Conservation (phyloP, 306 rosid genomes). For the Lithocarpus polystachyus region DNA sequence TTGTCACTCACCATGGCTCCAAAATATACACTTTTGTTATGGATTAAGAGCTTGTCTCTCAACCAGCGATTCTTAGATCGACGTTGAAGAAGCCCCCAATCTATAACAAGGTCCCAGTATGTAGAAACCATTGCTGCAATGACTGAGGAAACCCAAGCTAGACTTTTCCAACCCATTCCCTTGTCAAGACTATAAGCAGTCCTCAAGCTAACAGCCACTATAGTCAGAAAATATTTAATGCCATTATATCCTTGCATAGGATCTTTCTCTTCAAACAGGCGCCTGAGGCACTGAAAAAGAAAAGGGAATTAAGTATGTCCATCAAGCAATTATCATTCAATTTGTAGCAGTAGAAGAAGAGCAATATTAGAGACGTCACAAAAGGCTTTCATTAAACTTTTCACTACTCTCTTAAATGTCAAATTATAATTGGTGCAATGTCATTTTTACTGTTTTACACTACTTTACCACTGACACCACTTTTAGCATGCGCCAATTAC, state of each 20-base stretch:
- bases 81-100: conserved; percentile 73
- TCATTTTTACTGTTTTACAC: no score
- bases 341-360: neutral
- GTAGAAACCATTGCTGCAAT: conserved; percentile 47
- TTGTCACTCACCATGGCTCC: conserved; percentile 51
- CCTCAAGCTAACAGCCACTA: conserved; percentile 58
- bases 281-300: conserved; percentile 50
- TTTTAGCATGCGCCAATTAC: no score
- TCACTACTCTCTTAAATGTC: no score
- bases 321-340: neutral
- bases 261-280: conserved; percentile 60
- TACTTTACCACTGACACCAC: no score
- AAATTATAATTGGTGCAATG: no score
- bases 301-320: neutral
- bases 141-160: conserved; percentile 45
- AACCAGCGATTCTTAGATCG: conserved; percentile 59
- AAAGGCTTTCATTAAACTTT: no score
- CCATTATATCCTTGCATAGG: conserved; percentile 61
- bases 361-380: no score
- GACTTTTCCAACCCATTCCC: conserved; percentile 31
- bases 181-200: conserved; percentile 38
- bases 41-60: conserved; percentile 67
- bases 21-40: conserved; percentile 46
- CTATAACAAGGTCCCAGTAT: conserved; percentile 67
- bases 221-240: conserved; percentile 54